Conservation (phyloP, 1,284 basidiomycete genomes). For the Pseudozyma thailandica region DNA sequence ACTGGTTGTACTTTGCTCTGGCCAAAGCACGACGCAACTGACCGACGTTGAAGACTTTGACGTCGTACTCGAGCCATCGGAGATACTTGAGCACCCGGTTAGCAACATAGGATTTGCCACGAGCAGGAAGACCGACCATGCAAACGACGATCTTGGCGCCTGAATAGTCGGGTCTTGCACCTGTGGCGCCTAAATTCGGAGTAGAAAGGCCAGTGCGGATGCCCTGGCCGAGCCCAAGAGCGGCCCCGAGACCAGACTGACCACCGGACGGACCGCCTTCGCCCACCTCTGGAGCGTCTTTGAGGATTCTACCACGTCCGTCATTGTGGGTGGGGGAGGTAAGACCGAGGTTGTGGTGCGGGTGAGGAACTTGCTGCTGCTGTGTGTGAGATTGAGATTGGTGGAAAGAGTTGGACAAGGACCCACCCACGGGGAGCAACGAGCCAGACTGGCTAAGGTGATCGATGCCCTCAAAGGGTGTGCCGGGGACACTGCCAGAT, state of each 20-base stretch:
- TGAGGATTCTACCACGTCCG: constrained; percentile 39
- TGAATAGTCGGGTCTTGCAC: constrained; percentile 95
- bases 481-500: constrained; percentile 40
- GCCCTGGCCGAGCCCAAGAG: constrained; percentile 45
- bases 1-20: constrained; percentile 75
- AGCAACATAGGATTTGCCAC: constrained; percentile 66
- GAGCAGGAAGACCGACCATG: constrained; percentile 76
- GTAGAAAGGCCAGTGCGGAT: constrained; percentile 41
- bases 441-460: constrained; percentile 8
- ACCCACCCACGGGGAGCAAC: constrained; percentile 35
- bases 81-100: constrained; percentile 68
- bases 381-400: constrained; percentile 26
- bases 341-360: constrained; percentile 8
- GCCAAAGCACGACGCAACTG: constrained; percentile 91
- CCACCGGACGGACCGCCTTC: constrained; percentile 41
- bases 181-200: constrained; percentile 70
- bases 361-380: constrained; percentile 14
- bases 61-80: constrained; percentile 94
- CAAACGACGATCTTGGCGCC: constrained; percentile 98
- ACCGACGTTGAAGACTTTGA: constrained; percentile 98
- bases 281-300: constrained; percentile 46
- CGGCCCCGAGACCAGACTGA: constrained; percentile 40
- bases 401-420: constrained; percentile 45
- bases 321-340: constrained; percentile 17
- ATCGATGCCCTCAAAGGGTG: constrained; percentile 30